These are phyloP conservation scores for Rhodotorula sp. DNA, from an alignment of 1,284 basidiomycete species.

Conservation along the genomic window DNA sequence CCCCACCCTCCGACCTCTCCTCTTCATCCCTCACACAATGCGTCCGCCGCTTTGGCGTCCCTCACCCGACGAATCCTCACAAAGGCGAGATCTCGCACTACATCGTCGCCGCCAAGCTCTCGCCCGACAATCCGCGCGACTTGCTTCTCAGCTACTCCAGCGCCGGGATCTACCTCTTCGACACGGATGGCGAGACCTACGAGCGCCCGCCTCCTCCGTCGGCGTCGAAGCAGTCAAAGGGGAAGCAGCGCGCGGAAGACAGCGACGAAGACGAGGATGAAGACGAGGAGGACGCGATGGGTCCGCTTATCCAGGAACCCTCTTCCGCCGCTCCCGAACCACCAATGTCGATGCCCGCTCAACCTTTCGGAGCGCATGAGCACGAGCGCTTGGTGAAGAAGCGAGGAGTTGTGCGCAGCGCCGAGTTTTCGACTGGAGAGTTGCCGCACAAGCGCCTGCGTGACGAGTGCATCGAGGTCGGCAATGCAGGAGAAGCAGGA, in stretches of 20 bases:
- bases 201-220: not conserved
- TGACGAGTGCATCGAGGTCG: not conserved
- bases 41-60: slow-evolving; percentile 75
- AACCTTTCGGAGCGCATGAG: too few species aligned
- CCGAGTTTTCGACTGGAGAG: too few species aligned
- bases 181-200: slow-evolving; percentile 43
- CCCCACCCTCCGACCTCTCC: not conserved
- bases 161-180: slow-evolving; percentile 45
- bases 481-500: not conserved
- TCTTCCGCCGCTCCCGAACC: too few species aligned
- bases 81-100: slow-evolving; percentile 29
- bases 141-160: slow-evolving; percentile 45
- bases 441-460: not conserved
- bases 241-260: not conserved
- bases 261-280: not conserved
- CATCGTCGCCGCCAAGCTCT: slow-evolving; percentile 47
- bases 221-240: not conserved
- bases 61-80: slow-evolving; percentile 1
- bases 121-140: slow-evolving; percentile 43
- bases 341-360: too few species aligned
- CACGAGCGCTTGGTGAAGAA: too few species aligned
- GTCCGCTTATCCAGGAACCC: too few species aligned
- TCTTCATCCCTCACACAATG: slow-evolving; percentile 62
- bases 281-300: not conserved
- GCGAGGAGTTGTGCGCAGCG: too few species aligned